These are phyloP conservation scores for Sporisorium scitamineum DNA, from an alignment of 1,284 basidiomycete species.

Conservation along the genomic window DNA sequence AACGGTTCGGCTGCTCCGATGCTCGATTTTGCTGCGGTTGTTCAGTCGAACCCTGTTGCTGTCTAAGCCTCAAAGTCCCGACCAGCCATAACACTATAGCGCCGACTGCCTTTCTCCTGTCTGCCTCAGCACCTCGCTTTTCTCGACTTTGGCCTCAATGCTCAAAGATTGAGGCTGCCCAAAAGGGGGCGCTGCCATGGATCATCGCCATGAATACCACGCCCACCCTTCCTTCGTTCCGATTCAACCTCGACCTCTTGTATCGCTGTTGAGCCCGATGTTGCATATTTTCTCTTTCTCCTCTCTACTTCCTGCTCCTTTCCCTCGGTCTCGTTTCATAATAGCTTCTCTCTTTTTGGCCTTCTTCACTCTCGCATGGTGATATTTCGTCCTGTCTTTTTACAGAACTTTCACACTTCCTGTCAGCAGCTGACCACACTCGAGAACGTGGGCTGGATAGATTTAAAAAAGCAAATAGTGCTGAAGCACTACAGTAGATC, in stretches of 20 bases:
- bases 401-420: not conserved
- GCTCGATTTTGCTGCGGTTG: constrained; percentile 60
- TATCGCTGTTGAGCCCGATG: not conserved
- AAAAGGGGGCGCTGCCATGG: constrained; percentile 12
- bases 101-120: too few relatives aligned
- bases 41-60: constrained; percentile 52
- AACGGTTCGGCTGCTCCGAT: constrained; percentile 25
- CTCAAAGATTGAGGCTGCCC: not conserved
- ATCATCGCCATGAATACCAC: constrained; percentile 1
- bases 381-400: not conserved
- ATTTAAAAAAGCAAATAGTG: too few relatives aligned
- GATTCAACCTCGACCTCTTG: not conserved
- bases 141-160: not conserved
- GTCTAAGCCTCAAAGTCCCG: constrained; percentile 36
- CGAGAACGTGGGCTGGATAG: too few relatives aligned
- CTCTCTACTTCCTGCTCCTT: not conserved
- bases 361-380: not conserved
- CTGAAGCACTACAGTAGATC: too few relatives aligned
- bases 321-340: not conserved
- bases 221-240: not conserved
- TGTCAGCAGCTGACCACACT: too few relatives aligned
- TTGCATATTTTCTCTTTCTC: not conserved
- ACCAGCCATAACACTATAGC: not conserved
- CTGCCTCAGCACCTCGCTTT: not conserved
- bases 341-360: not conserved